These are phyloP conservation scores for Aphanomyces astaci DNA, from an alignment of 352 stramenopile genomes.

Conservation along the genomic window DNA sequence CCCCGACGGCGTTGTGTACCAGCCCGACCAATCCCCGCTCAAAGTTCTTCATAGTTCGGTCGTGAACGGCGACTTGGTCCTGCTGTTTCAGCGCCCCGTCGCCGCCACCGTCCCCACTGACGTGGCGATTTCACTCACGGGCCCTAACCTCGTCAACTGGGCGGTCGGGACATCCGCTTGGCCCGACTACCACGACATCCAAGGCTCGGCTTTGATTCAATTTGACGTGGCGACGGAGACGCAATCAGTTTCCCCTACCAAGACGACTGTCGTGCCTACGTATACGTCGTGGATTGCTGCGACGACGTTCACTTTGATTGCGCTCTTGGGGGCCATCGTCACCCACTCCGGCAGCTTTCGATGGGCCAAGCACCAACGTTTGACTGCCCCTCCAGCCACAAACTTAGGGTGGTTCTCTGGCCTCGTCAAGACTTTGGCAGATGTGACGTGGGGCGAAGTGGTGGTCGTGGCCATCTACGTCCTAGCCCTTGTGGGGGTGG, in stretches of 20 bases:
- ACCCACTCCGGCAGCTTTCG: constrained; percentile 8
- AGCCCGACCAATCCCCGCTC: background rate
- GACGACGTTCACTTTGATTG: background rate
- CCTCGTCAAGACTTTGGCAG: constrained; percentile 45
- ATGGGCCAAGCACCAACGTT: background rate
- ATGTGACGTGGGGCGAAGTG: constrained; percentile 53
- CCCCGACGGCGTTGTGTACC: background rate
- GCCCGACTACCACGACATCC: constrained; percentile 13
- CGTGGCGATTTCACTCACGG: background rate
- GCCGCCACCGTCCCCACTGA: background rate
- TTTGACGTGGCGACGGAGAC: background rate
- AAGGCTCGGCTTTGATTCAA: background rate
- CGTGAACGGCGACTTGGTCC: background rate
- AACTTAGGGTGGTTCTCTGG: background rate
- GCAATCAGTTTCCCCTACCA: background rate
- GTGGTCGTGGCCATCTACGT: constrained; percentile 62
- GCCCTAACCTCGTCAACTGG: constrained; percentile 10
- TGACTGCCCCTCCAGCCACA: background rate
- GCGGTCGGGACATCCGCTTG: background rate
- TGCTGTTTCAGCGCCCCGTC: constrained; percentile 4
- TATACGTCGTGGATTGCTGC: constrained; percentile 26
- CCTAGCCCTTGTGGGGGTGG: constrained; percentile 37
- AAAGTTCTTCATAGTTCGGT: background rate
- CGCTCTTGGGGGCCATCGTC: background rate
- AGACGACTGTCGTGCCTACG: constrained; percentile 22